Evolutionary conservation across 768 basidiomycete species (phyloP).

Genomic region (Panellus pusillus): DNA sequence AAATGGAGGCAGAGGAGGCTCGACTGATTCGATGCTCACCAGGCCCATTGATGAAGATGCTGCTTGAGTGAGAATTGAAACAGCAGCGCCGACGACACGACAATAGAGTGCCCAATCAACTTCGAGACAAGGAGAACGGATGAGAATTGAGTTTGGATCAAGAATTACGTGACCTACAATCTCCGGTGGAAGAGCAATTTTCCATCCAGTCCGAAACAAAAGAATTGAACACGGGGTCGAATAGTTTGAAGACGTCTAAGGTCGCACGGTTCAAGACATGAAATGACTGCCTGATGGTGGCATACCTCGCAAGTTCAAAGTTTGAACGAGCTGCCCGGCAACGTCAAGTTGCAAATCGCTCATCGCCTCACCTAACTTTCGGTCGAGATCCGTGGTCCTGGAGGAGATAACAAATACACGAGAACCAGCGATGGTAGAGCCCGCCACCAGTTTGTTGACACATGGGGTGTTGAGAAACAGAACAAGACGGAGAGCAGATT

Average conservation of each 20-base stretch:
- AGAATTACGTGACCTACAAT: conserved; percentile 40
- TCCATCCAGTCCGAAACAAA: conserved; percentile 51
- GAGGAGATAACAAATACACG: conserved; percentile 53
- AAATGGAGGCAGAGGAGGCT: conserved; percentile 35
- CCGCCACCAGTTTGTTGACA: conserved; percentile 50
- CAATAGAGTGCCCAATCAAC: conserved; percentile 60
- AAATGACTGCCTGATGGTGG: not conserved
- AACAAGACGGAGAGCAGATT: not conserved
- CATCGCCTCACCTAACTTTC: conserved; percentile 48
- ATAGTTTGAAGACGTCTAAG: conserved; percentile 42
- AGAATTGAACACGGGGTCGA: conserved; percentile 37
- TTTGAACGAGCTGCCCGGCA: conserved; percentile 55
- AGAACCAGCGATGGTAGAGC: conserved; percentile 40
- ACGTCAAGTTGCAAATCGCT: conserved; percentile 49
- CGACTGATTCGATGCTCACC: conserved; percentile 25
- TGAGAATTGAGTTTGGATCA: conserved; percentile 4
- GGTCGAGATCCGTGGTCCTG: conserved; percentile 56
- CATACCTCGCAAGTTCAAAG: conserved; percentile 47
- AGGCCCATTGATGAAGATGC: conserved; percentile 30
- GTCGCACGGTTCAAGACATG: conserved; percentile 9
- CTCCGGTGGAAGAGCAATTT: conserved; percentile 39
- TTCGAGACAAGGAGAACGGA: conserved; percentile 23
- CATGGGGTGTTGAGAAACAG: conserved; percentile 25
- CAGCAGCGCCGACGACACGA: conserved; percentile 41
- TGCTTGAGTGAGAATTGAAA: conserved; percentile 42